phyloP scores from a whole-genome alignment of 495 filamentous ascomycete species.

The Hypomontagnella submonticulosa region DNA sequence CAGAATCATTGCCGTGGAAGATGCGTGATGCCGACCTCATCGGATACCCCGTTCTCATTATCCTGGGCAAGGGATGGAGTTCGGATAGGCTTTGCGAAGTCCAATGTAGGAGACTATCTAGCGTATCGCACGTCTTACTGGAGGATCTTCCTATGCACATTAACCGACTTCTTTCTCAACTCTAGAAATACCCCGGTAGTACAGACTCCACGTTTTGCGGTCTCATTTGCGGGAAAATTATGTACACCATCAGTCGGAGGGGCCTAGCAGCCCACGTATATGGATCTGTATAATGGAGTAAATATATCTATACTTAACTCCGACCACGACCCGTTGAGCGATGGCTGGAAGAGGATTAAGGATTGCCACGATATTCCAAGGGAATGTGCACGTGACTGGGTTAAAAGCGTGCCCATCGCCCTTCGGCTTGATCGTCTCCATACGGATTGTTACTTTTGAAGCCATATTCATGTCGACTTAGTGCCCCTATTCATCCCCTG shows the following conservation, averaged over 20 bases:
- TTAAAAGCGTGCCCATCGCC: too few species aligned
- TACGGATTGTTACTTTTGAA: too few species aligned
- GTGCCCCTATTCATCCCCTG: too few species aligned
- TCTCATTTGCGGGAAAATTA: too few species aligned
- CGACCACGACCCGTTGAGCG: neutral
- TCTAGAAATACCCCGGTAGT: constrained; percentile 43
- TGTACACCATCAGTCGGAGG: too few species aligned
- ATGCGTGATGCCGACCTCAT: constrained; percentile 88
- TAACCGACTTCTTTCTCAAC: constrained; percentile 53
- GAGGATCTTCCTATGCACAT: constrained; percentile 52
- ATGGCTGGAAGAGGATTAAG: too few species aligned
- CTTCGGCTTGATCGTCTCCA: too few species aligned
- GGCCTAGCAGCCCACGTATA: neutral
- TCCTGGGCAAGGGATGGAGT: constrained; percentile 81
- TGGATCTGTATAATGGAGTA: neutral
- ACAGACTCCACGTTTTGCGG: too few species aligned
- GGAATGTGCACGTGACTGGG: too few species aligned
- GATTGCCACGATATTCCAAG: too few species aligned
- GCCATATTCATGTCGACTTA: too few species aligned
- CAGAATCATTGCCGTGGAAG: constrained; percentile 79
- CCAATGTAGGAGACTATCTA: constrained; percentile 71
- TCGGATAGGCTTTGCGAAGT: constrained; percentile 73
- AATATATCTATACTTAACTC: neutral
- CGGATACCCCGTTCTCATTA: constrained; percentile 84
- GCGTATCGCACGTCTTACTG: constrained; percentile 43